Evolutionary conservation across 1,284 basidiomycete genomes (phyloP).

Genomic region (Uromyces viciae-fabae): DNA sequence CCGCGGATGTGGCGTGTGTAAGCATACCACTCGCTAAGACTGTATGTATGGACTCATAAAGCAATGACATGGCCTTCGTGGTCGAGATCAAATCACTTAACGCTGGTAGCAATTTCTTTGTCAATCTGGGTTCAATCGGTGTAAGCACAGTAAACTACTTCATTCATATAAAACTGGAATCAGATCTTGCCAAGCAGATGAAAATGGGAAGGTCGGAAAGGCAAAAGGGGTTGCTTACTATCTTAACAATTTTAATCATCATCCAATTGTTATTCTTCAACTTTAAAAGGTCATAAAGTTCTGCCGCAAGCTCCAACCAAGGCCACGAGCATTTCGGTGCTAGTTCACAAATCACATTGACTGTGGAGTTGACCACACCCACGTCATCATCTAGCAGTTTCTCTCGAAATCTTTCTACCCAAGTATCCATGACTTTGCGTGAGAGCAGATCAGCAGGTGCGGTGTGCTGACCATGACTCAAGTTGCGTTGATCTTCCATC

Average conservation of each 20-base stretch:
- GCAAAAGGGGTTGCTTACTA: constrained; percentile 61
- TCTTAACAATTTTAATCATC: constrained; percentile 97
- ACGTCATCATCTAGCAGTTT: constrained; percentile 79
- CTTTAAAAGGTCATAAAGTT: constrained; percentile 88
- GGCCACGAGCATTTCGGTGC: constrained; percentile 66
- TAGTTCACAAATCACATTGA: constrained; percentile 92
- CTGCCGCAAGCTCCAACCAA: constrained; percentile 67
- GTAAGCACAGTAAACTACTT: constrained; percentile 80
- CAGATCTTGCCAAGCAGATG: not conserved
- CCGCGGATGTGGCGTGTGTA: constrained; percentile 15
- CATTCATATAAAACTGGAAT: constrained; percentile 3
- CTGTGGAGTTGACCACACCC: constrained; percentile 82
- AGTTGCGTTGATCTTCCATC: constrained; percentile 4
- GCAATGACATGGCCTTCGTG: constrained; percentile 86
- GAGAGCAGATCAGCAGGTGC: constrained; percentile 51
- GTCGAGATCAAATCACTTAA: constrained; percentile 92
- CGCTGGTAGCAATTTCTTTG: constrained; percentile 86
- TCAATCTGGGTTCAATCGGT: constrained; percentile 84
- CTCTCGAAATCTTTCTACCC: constrained; percentile 65
- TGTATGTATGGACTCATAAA: constrained; percentile 98
- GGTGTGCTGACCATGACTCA: constrained; percentile 58
- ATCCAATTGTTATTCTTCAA: constrained; percentile 98
- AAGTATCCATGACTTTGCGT: constrained; percentile 20
- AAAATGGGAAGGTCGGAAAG: constrained; percentile 30
- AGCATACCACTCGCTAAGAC: constrained; percentile 97